Conservation (phyloP, 495 filamentous ascomycete species). For the Talaromyces proteolyticus region DNA sequence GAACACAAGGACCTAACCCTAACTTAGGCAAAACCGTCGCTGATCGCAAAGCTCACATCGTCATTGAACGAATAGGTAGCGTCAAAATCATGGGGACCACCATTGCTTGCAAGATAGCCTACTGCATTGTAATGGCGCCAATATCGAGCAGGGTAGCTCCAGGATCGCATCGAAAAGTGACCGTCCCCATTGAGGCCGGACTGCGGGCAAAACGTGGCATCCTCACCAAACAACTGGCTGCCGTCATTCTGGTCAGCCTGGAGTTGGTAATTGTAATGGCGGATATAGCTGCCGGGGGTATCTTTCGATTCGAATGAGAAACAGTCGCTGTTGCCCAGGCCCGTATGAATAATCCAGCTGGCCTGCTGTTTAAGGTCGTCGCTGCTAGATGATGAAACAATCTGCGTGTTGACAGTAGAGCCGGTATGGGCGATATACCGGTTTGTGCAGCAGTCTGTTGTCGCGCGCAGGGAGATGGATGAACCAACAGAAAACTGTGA, state of each 20-base stretch:
- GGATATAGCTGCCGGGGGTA: conserved; percentile 48
- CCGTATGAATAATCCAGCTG: conserved; percentile 50
- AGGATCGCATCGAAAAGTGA: conserved; percentile 42
- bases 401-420: conserved; percentile 41
- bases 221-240: conserved; percentile 45
- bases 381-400: conserved; percentile 43
- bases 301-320: conserved; percentile 52
- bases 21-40: conserved; percentile 35
- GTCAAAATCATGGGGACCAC: conserved; percentile 46
- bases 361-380: conserved; percentile 39
- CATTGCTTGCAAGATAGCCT: conserved; percentile 44
- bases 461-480: conserved; percentile 42
- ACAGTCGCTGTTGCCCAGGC: conserved; percentile 46
- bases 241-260: conserved; percentile 40
- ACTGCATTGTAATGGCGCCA: conserved; percentile 45
- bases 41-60: conserved; percentile 45
- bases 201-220: conserved; percentile 51
- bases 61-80: conserved; percentile 36
- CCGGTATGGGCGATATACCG: conserved; percentile 45
- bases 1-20: no score
- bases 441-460: conserved; percentile 42
- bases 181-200: conserved; percentile 39
- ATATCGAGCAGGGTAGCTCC: conserved; percentile 51
- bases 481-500: conserved; percentile 38
- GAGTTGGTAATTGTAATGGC: conserved; percentile 43